Conservation (phyloP, 2,329 filamentous ascomycete genomes). For the Pseudogymnoascus sp. region DNA sequence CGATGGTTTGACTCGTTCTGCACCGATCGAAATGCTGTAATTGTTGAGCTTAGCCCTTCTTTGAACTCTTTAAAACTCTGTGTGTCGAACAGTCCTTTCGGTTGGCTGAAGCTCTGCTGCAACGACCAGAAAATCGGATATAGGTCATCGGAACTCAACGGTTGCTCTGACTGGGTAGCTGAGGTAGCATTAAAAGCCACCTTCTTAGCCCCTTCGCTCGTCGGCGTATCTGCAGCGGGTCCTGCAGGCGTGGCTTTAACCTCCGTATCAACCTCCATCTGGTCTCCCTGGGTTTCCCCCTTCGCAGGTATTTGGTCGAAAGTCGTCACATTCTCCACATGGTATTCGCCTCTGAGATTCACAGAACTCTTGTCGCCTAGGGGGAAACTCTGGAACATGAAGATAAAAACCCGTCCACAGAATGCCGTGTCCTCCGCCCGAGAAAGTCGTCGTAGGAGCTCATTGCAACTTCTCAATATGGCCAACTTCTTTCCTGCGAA, state of each 20-base stretch:
- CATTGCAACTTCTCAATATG: slow-evolving; percentile 90
- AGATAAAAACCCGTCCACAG: slow-evolving; percentile 95
- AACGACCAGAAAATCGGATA: slow-evolving; percentile 94
- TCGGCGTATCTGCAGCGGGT: slow-evolving; percentile 18
- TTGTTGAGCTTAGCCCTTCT: slow-evolving; percentile 51
- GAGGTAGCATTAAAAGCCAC: slow-evolving; percentile 39
- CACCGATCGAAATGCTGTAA: slow-evolving; percentile 69
- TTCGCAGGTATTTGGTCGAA: slow-evolving; percentile 54
- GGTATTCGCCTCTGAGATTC: slow-evolving; percentile 91
- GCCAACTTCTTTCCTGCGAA: slow-evolving; percentile 79
- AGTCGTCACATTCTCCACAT: slow-evolving; percentile 85
- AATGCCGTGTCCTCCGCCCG: slow-evolving; percentile 95
- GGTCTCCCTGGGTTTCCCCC: slow-evolving; percentile 34
- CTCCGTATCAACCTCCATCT: slow-evolving; percentile 60
- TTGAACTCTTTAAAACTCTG: slow-evolving; percentile 60
- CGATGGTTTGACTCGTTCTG: slow-evolving; percentile 39
- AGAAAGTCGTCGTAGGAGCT: slow-evolving; percentile 86
- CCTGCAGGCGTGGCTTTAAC: slow-evolving; percentile 24
- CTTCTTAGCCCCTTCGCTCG: slow-evolving; percentile 32
- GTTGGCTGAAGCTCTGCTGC: slow-evolving; percentile 86
- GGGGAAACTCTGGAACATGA: slow-evolving; percentile 96
- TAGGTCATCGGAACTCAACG: slow-evolving; percentile 60
- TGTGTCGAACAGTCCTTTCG: slow-evolving; percentile 69
- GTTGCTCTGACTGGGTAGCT: slow-evolving; percentile 35
- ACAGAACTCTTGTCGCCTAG: slow-evolving; percentile 95